A percentile compares a stretch with the other conserved stretches of the same genome.
phyloP scores from a whole-genome alignment of 345 rosid genomes.

The Brassica nigra region DNA sequence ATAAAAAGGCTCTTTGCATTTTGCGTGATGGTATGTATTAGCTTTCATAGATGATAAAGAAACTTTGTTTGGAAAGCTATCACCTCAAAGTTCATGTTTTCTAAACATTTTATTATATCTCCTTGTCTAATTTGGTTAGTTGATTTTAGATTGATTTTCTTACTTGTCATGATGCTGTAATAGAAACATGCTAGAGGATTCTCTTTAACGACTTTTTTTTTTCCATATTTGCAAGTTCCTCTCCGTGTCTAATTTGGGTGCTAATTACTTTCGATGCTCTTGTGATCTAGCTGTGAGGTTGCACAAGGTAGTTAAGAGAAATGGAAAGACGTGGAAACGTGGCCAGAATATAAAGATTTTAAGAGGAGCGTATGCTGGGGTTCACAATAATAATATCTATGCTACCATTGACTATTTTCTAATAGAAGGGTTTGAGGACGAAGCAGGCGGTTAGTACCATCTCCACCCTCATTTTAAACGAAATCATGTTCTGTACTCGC shows the following conservation, averaged over 20 bases:
- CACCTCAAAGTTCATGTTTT: slow-evolving; percentile 2
- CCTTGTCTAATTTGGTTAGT: not conserved
- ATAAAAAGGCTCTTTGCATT: slow-evolving; percentile 58
- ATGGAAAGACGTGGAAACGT: slow-evolving; percentile 52
- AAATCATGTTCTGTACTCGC: not conserved
- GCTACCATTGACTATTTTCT: slow-evolving; percentile 69
- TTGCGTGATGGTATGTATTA: slow-evolving; percentile 58
- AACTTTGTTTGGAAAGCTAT: slow-evolving; percentile 8
- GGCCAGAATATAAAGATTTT: slow-evolving; percentile 68
- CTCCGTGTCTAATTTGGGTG: slow-evolving; percentile 10
- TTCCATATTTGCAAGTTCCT: slow-evolving; percentile 1
- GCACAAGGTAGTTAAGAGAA: slow-evolving; percentile 51
- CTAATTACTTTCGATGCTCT: slow-evolving; percentile 21
- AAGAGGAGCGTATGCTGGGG: slow-evolving; percentile 64
- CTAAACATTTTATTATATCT: not conserved
- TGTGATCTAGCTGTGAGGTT: slow-evolving; percentile 61
- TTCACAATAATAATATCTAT: slow-evolving; percentile 49
- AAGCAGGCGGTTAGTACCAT: slow-evolving; percentile 62
- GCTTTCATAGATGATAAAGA: not conserved
- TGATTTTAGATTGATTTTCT: not conserved
- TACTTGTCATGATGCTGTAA: not conserved
- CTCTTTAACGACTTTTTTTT: not conserved
- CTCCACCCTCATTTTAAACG: not conserved
- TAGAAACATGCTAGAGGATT: slow-evolving; percentile 7
- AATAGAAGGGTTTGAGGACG: slow-evolving; percentile 71